phyloP scores from a whole-genome alignment of 352 stramenopile genomes.

The Elongisporangium prolatum region DNA sequence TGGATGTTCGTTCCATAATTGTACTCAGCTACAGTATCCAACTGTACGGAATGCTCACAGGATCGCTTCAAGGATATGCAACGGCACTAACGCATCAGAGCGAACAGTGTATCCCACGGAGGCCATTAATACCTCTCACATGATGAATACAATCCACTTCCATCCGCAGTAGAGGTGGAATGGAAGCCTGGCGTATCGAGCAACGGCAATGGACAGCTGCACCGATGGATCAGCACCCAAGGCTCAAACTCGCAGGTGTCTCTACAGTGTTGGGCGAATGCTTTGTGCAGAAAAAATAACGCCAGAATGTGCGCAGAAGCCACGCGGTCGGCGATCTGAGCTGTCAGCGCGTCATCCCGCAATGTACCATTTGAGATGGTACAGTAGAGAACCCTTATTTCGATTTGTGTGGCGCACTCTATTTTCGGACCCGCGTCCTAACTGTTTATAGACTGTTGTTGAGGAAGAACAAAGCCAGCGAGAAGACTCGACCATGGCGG shows the following conservation, averaged over 20 bases:
- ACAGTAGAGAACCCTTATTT: not conserved
- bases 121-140: not conserved
- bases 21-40: too few species aligned
- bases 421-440: not conserved
- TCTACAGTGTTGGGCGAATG: not conserved
- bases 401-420: not conserved
- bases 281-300: not conserved
- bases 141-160: not conserved
- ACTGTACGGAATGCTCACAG: not conserved
- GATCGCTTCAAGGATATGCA: not conserved
- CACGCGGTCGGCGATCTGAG: not conserved
- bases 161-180: not conserved
- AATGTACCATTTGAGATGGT: not conserved
- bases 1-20: not conserved
- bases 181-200: not conserved
- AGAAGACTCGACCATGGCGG: constrained; percentile 32
- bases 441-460: not conserved
- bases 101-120: not conserved
- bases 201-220: not conserved
- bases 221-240: not conserved
- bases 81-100: not conserved
- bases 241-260: not conserved
- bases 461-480: not conserved
- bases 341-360: not conserved
- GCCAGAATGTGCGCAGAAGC: not conserved